Evolutionary conservation across 768 basidiomycete genomes (phyloP), one percentile per base, ranked within the genome.

Genomic region (Boletus bicolor): DNA sequence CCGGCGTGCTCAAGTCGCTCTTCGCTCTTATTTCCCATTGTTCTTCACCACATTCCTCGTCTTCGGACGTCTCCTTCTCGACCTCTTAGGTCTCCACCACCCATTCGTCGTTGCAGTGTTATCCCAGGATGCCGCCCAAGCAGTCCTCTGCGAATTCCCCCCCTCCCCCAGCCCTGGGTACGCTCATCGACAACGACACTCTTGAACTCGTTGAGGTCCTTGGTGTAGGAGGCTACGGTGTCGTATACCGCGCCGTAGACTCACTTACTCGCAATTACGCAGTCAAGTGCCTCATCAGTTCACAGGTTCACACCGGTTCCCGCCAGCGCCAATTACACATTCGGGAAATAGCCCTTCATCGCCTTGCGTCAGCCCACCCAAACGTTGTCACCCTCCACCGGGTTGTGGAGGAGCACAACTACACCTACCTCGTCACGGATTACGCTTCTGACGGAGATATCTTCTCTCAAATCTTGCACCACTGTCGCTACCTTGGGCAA

Each of bases 201-300:
- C 83, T 98, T 55, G 82, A 93, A 72, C 86, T 98, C 57, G 82
- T 89, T 63, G 84, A 89, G 64, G 81, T 95, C 59, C 83, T 98
- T 48, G 96, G 96, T 36, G 83, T 89, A 35, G 96, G 96, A 12
- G 95, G 95, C 24, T 98, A 97, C 68, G 96, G 96, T 52, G 86
- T 94, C 63, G 96, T 98, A 11, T 97, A 96, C 72, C 88, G 90
- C 53, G 95, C 92, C 26, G 77, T 89, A 56, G 89, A 80, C 62
- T 73, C 77, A 38, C 75, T 77, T 44, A 74, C 70, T 19, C 74
- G 76, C 60, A 86, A 84, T 53, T 93, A 83, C 72, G 93, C 94
- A 56, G 93, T 98, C 65, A 98, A 98, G 75, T 98, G 93, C 70
- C 85, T 94, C 49, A 78, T 84, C 38, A 84, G 82, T 65, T 73